Evolutionary conservation across 192 early-diverging fungal genomes (phyloP).

Genomic region (Spizellomyces punctatus): DNA sequence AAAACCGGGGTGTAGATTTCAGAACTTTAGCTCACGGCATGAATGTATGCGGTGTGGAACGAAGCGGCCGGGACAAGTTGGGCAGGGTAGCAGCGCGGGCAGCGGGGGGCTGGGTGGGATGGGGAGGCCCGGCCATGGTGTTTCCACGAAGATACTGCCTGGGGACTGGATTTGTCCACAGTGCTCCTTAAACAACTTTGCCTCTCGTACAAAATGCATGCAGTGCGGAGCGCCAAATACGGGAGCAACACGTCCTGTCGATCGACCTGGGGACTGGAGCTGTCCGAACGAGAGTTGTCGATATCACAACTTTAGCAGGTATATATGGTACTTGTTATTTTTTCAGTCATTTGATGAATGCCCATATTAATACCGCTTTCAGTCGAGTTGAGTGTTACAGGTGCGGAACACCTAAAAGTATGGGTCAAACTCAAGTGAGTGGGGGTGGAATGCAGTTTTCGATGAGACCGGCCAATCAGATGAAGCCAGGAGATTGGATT

Average conservation of each 20-base stretch:
- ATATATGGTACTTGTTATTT: neutral
- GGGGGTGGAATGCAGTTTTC: too few relatives aligned
- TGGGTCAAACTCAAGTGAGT: neutral
- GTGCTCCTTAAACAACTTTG: slow-evolving; percentile 66
- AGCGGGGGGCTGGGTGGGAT: slow-evolving; percentile 1
- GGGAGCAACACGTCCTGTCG: slow-evolving; percentile 29
- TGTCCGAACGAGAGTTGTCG: slow-evolving; percentile 66
- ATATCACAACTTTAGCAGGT: slow-evolving; percentile 69
- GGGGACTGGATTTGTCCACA: slow-evolving; percentile 76
- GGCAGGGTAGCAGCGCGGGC: neutral
- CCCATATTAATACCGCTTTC: neutral
- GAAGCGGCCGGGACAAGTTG: neutral
- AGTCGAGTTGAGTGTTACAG: neutral
- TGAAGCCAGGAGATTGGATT: slow-evolving; percentile 38
- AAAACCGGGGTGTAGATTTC: slow-evolving; percentile 56
- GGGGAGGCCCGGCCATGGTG: neutral
- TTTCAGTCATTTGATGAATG: neutral
- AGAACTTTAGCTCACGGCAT: slow-evolving; percentile 64
- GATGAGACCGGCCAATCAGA: neutral
- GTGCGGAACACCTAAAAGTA: neutral
- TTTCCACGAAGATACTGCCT: slow-evolving; percentile 24
- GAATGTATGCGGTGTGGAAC: slow-evolving; percentile 59
- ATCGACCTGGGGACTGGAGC: slow-evolving; percentile 72
- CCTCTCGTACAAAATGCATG: slow-evolving; percentile 38
- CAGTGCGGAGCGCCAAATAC: slow-evolving; percentile 40